phyloP scores from a whole-genome alignment of 192 early-diverging fungal genomes.

The Chytriomyces confervae region DNA sequence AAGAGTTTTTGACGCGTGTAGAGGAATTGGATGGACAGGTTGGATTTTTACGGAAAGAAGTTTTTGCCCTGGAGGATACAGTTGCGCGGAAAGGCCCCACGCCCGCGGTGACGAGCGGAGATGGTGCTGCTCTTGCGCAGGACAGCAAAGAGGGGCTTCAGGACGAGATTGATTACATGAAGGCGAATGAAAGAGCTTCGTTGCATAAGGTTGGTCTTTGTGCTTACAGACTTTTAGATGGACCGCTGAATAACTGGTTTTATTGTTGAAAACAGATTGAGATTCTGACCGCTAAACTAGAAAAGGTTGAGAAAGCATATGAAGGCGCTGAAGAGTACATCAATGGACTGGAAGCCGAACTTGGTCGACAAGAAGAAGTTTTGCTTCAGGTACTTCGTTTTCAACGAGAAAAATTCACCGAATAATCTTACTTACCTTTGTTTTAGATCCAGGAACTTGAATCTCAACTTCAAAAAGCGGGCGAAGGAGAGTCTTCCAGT shows the following conservation, averaged over 20 bases:
- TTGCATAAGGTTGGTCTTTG: constrained; percentile 9
- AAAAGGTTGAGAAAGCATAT: constrained; percentile 21
- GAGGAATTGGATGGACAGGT: background rate
- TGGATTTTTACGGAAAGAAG: background rate
- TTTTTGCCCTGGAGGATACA: constrained; percentile 7
- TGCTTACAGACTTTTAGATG: background rate
- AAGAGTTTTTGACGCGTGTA: constrained; percentile 13
- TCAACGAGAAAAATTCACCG: background rate
- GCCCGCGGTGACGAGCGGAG: background rate
- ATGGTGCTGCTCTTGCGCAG: background rate
- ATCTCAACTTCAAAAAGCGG: background rate
- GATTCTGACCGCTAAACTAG: constrained; percentile 15
- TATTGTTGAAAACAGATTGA: constrained; percentile 8
- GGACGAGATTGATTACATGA: background rate
- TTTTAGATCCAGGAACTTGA: constrained; percentile 12
- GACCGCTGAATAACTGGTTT: background rate
- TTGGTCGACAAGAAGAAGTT: background rate
- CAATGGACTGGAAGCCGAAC: constrained; percentile 15
- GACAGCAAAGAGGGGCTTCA: background rate
- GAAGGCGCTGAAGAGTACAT: constrained; percentile 34
- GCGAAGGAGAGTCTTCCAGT: background rate
- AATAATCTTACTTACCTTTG: background rate
- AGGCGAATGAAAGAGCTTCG: constrained; percentile 7
- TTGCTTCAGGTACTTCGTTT: constrained; percentile 1
- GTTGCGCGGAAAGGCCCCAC: background rate